phyloP scores from a whole-genome alignment of 371 early-diverging fungal species.

The Funneliformis caledonium region DNA sequence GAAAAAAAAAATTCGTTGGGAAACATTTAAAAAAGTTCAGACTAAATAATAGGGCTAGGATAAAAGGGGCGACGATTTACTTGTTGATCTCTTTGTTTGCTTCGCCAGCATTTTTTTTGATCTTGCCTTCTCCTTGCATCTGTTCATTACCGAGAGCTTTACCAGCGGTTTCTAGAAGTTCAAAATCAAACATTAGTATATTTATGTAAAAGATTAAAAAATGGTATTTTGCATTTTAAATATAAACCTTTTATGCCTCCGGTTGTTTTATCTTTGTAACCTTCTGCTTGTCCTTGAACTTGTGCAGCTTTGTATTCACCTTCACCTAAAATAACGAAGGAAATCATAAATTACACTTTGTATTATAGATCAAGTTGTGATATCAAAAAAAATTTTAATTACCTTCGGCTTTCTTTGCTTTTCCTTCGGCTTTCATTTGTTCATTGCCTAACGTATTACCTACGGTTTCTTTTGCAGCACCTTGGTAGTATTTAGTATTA shows the following conservation, averaged over 20 bases:
- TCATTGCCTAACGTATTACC: slow-evolving; percentile 41
- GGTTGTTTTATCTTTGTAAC: background rate
- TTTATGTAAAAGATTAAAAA: too few relatives aligned
- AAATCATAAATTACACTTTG: background rate
- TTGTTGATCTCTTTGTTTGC: slow-evolving; percentile 6
- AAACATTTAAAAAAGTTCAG: too few relatives aligned
- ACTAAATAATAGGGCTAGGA: background rate
- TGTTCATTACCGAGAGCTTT: slow-evolving; percentile 53
- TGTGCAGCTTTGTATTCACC: slow-evolving; percentile 45
- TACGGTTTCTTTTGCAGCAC: slow-evolving; percentile 42
- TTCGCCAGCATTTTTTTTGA: background rate
- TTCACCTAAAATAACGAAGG: background rate
- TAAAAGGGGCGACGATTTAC: background rate
- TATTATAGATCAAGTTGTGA: background rate
- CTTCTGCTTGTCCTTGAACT: slow-evolving; percentile 32
- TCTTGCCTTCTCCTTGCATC: slow-evolving; percentile 50
- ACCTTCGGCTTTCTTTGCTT: slow-evolving; percentile 40
- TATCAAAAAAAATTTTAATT: background rate
- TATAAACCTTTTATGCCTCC: slow-evolving; percentile 49
- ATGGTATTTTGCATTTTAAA: too few relatives aligned
- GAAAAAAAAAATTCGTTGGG: too few relatives aligned
- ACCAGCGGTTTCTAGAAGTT: slow-evolving; percentile 44
- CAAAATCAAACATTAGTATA: background rate
- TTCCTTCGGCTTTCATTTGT: slow-evolving; percentile 42
- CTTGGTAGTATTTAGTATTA: slow-evolving; percentile 31